Evolutionary conservation across 805 yeast genomes (phyloP).

Genomic region (Ogataea dorogensis): DNA sequence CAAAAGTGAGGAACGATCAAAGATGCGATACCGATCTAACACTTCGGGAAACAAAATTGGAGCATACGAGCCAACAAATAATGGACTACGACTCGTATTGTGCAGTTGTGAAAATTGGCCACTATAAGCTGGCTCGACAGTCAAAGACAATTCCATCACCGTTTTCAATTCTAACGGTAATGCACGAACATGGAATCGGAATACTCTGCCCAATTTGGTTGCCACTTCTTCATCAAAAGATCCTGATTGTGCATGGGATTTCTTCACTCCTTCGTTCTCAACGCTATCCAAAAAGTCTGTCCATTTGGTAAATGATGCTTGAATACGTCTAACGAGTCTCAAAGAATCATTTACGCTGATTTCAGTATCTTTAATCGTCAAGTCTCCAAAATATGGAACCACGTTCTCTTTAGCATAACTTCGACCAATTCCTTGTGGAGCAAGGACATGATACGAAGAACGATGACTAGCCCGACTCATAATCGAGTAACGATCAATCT

Average conservation of each 20-base stretch:
- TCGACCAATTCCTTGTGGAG: conserved; percentile 84
- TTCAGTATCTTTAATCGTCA: conserved; percentile 50
- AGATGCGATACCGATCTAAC: conserved; percentile 54
- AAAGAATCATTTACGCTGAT: conserved; percentile 52
- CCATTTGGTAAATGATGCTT: conserved; percentile 81
- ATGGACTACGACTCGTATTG: conserved; percentile 50
- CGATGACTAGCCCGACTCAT: conserved; percentile 54
- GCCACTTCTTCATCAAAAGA: conserved; percentile 10
- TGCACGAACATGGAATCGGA: conserved; percentile 42
- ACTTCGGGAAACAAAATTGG: conserved; percentile 64
- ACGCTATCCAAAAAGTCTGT: conserved; percentile 59
- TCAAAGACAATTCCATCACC: conserved; percentile 63
- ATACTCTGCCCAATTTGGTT: conserved; percentile 34
- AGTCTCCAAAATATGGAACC: conserved; percentile 89
- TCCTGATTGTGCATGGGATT: conserved; percentile 4
- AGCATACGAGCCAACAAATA: conserved; percentile 59
- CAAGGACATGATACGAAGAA: conserved; percentile 69
- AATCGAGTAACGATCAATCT: conserved; percentile 73
- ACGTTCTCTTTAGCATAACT: conserved; percentile 72
- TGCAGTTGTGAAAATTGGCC: conserved; percentile 45
- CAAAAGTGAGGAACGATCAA: conserved; percentile 49
- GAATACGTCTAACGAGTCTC: conserved; percentile 62
- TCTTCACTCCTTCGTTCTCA: conserved; percentile 33
- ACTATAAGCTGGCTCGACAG: conserved; percentile 56
- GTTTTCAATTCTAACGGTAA: conserved; percentile 48